Evolutionary conservation across 2,329 filamentous ascomycete species (phyloP), one percentile per base, ranked within the genome.

Genomic region (Fusarium torreyae): DNA sequence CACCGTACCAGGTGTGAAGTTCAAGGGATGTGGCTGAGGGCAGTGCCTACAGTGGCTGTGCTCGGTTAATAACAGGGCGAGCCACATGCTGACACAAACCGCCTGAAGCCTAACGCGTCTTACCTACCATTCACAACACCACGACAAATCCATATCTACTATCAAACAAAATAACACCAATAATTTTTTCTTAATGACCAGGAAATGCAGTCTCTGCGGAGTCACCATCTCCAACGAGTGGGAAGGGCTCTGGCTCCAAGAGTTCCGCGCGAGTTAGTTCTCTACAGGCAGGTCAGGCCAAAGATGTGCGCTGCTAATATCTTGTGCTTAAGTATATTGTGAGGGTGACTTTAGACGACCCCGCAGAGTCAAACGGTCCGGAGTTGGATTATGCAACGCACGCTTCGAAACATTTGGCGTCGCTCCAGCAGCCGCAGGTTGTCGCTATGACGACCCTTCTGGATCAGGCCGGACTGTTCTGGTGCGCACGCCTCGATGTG

Each of bases 241-340:
- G n/a, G 22, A 36, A 10, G 28, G 49, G 18, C 18, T 11, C 20
- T 67, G 68, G 66, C 48, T 53, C 13, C 26, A 33, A 14, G 59
- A 65, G 45, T 63, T 51, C n/a, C 53, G 63, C 40, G 66, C 56
- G 4, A 49, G 66, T 51, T 44, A 31, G 10, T 38, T 10, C 17
- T 38, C 31, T 5, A 18, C 14, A 5, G n/a, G 22, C 17, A 34
- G 2, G 7, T 15, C 15, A 4, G 22, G 5, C 43, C 15, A 34
- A n/a, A 45, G 38, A 44, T 18, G 5, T 6, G 8, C 17, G 70
- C 59, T 70, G 7, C 70, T 53, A 53, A 52, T 57, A 26, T 31
- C 28, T 10, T 31, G 11, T 31, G 11, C 10, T 31, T 13, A 10
- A 31, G 28, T 31, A 31, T 31, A 31, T 13, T 31, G 28, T 13